Conservation (phyloP, 164 flowering plant species). For the Liriodendron chinense region DNA sequence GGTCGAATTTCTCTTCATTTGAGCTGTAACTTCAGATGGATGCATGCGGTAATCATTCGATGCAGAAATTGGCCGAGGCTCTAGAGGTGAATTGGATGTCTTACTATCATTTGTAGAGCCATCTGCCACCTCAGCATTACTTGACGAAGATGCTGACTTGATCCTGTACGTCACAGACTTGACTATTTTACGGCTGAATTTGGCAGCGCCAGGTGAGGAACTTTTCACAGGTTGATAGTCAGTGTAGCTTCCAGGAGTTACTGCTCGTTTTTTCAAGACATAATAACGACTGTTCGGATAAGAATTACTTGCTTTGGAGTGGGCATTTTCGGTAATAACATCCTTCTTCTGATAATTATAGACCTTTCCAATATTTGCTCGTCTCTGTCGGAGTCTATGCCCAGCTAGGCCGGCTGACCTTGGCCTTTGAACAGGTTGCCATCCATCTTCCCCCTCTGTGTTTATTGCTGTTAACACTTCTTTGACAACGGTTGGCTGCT, state of each 20-base stretch:
- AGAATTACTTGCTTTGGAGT: slow-evolving; percentile 36
- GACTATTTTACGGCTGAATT: slow-evolving; percentile 67
- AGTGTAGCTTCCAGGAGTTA: slow-evolving; percentile 50
- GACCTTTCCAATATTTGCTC: slow-evolving; percentile 57
- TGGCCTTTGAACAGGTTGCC: slow-evolving; percentile 95
- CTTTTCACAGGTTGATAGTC: slow-evolving; percentile 53
- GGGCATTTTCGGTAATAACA: slow-evolving; percentile 37
- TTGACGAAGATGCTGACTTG: slow-evolving; percentile 64
- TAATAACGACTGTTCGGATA: slow-evolving; percentile 58
- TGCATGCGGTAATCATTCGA: neutral
- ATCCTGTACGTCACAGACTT: slow-evolving; percentile 86
- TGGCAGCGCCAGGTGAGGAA: slow-evolving; percentile 45
- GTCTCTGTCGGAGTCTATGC: slow-evolving; percentile 60
- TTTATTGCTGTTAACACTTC: slow-evolving; percentile 42
- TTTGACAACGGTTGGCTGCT: slow-evolving; percentile 19
- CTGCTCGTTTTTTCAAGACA: slow-evolving; percentile 54
- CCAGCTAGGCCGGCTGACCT: slow-evolving; percentile 70
- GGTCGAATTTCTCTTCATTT: slow-evolving; percentile 37
- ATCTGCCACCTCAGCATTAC: slow-evolving; percentile 32
- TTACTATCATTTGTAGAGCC: slow-evolving; percentile 27
- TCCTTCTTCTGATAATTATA: slow-evolving; percentile 68
- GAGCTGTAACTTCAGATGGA: slow-evolving; percentile 27
- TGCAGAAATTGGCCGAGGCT: slow-evolving; percentile 29
- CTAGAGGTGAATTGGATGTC: slow-evolving; percentile 26
- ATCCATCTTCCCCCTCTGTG: slow-evolving; percentile 89